Base-by-base conservation (phyloP, 768 basidiomycete species). In the Podaxis sp. region DNA sequence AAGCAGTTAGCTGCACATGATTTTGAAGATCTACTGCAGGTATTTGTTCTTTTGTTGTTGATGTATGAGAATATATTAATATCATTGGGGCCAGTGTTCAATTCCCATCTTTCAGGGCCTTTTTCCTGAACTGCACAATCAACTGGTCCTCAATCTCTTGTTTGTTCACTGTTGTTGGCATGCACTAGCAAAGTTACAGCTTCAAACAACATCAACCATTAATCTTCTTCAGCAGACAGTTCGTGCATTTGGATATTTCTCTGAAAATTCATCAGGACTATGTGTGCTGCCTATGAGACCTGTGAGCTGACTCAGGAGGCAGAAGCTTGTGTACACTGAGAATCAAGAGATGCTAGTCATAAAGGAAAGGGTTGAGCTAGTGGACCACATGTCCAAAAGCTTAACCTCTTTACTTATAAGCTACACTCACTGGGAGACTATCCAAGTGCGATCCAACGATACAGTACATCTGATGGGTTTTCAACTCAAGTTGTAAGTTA, bases 281-380 rank as follows among this genome's bases (percentile, higher is more conserved):
- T 2, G 1, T 42, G 40, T 17, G 6, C 40, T 42, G 40, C 17
- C 12, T 42, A 42, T 2, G 2, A 42, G 12, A 17, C 40, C 12
- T 5, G 5, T 0, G 2, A 42, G 40, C 40, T 42, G 0, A 17
- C 40, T 13, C 15, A 0, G 11, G 40, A 42, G 40, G 15, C 17
- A 17, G 40, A 42, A 17, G 40, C 12, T 0, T 0, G 0, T 0
- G 1, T 12, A 1, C 1, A 1, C 17, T 1, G 0, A 42, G 17
- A 42, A 17, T 42, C 17, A 17, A 42, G 4, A 17, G 40, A 42
- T 42, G 40, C 17, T 42, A 1, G 40, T 12, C 13, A 17, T 13
- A 42, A 42, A 17, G 40, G 40, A 42, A 42, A 42, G 2, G 40
- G 13, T 42, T 15, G 0, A 42, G 12, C 40, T 42, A 17, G 40